Base-by-base conservation (phyloP, 2,329 filamentous ascomycete genomes). In the Fusarium heterosporum region DNA sequence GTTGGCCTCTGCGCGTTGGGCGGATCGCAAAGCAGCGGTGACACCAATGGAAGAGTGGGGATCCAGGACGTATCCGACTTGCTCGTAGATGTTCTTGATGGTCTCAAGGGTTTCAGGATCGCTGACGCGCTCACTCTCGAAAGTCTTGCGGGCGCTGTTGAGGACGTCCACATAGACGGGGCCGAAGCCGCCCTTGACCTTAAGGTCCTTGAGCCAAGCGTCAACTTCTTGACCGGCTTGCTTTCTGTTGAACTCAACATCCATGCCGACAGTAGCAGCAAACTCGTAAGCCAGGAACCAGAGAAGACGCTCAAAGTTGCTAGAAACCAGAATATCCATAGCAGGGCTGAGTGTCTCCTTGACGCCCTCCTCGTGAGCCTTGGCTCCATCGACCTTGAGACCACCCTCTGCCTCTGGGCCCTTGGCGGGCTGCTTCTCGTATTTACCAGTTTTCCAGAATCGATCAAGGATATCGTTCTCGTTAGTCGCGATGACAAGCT, bases 391-490 rank as follows among this genome's bases (percentile, higher is more conserved):
- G 8, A 87, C 82, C 10, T 85, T 78, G 40, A 94, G 87, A 26
- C 91, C 91, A 36, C 87, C 87, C 67, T 87, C 82, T 1, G 87
- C 86, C 49, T 85, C 83, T 8, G 79, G 74, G 3, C 86, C 87
- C 54, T 85, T 80, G 9, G 88, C 83, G 3, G 89, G 83, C 73
- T 93, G 86, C 85, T 97, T 98, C 82, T 96, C 92, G 80, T 98
- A 98, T 69, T 86, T 85, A 38, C 95, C 93, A 0, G 90, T 92
- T 81, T 91, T 90, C 92, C 93, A 97, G 85, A 99, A 99, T 32
- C 96, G 89, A 79, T 98, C 88, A 12, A 99, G 87, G 63, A 98
- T 98, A 74, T 98, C 96, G 81, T 99, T 99, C 81, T 96, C 94
- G 78, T 98, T 98, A 50, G 95, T 98, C 1, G 95, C 93, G 56